Percentiles rank a stretch among this genome's conserved stretches.
Evolutionary conservation across 352 stramenopile genomes (phyloP).

Genomic region (Globisporangium middletonii): DNA sequence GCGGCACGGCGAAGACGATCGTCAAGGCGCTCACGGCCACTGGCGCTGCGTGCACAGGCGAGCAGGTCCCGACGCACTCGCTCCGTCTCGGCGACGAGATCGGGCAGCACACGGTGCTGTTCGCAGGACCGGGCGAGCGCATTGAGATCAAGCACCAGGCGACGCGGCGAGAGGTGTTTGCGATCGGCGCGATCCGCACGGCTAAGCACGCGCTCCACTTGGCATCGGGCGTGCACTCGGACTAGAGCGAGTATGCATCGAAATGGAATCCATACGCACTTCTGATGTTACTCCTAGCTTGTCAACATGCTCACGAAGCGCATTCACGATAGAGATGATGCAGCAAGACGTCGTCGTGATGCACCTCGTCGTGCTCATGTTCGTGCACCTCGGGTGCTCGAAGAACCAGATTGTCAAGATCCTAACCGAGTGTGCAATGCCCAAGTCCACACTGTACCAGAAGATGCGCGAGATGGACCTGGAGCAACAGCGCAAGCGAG

Average conservation of each 20-base stretch:
- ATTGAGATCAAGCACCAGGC: constrained; percentile 85
- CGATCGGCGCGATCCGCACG: constrained; percentile 61
- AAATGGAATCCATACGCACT: too few relatives aligned
- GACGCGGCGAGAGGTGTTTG: constrained; percentile 75
- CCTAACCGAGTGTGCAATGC: too few relatives aligned
- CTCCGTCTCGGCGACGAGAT: constrained; percentile 78
- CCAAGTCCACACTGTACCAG: too few relatives aligned
- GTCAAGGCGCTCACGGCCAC: constrained; percentile 59
- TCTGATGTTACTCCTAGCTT: too few relatives aligned
- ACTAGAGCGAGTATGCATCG: too few relatives aligned
- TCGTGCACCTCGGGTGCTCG: too few relatives aligned
- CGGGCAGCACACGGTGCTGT: constrained; percentile 78
- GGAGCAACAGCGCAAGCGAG: too few relatives aligned
- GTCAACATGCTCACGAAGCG: too few relatives aligned
- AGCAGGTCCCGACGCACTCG: constrained; percentile 51
- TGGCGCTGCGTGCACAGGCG: constrained; percentile 44
- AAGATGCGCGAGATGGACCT: too few relatives aligned
- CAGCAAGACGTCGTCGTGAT: too few relatives aligned
- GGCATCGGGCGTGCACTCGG: constrained; percentile 53
- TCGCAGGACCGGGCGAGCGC: constrained; percentile 67
- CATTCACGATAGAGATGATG: too few relatives aligned
- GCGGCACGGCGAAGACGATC: constrained; percentile 74
- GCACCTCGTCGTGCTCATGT: too few relatives aligned
- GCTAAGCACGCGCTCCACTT: constrained; percentile 48
- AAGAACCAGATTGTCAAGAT: background rate